Base-by-base conservation (phyloP, 2,329 filamentous ascomycete genomes). In the Atkinsonella hypoxylon region DNA sequence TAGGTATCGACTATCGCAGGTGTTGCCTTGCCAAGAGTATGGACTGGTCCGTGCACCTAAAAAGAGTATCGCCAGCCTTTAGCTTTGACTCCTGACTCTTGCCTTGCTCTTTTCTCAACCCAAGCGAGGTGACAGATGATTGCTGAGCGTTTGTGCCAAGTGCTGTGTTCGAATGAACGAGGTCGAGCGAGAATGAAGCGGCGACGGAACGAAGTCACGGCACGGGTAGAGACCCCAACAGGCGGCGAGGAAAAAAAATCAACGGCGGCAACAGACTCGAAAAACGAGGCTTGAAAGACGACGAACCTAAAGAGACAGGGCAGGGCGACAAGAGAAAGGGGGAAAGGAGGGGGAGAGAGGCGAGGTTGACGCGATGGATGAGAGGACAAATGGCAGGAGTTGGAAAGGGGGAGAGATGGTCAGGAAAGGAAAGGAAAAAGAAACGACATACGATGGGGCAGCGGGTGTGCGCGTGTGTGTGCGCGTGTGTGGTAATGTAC, bases 261-360 rank as follows among this genome's bases (percentile, higher is more conserved):
- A 51, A 54, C 34, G 43, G 47, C 18, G 51, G 34, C 47, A 48
- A 59, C 54, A 54, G 56, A 63, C 58, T 61, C 54, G 60, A 61
- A 57, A 55, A 59, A 60, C 32, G 50, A 53, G 51, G 50, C 17
- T 32, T 36, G 55, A 45, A 52, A 45, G 45, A 49, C 36, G 51
- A 52, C 44, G 42, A 50, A 40, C 40, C 12, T 36, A 46, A 43
- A 43, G 15, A 39, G 34, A 41, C 32, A 45, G 26, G 52, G 58
- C 57, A 56, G 39, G 57, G 55, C 49, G 51, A 58, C 59, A 54
- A 61, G 22, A 22, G 45, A 39, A 31, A 40, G 31, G 41, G 36
- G 44, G 49, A 49, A 49, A 52, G 45, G 49, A 17, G 36, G 45
- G 44, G 40, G 32, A 36, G 50, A 48, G 30, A 34, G 22, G 38